phyloP scores from a whole-genome alignment of 441 rosid genomes.

The Corymbia calophylla region DNA sequence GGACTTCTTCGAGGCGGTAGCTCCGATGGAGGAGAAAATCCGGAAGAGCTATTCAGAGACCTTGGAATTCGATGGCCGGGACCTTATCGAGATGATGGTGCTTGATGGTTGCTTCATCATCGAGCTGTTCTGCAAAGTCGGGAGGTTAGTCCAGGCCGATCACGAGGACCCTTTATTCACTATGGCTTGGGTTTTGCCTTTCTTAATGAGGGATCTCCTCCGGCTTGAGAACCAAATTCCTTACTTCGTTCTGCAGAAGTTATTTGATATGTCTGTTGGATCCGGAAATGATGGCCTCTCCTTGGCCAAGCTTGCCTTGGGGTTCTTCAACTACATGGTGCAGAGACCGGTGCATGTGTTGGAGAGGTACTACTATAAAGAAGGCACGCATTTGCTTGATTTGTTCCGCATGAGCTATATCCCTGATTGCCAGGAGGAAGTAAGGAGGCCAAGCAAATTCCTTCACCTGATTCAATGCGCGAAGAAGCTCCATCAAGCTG shows the following conservation, averaged over 20 bases:
- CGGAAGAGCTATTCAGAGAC: constrained; percentile 27
- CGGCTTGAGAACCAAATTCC: constrained; percentile 41
- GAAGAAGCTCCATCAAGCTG: constrained; percentile 34
- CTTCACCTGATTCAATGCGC: constrained; percentile 30
- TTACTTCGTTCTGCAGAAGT: constrained; percentile 19
- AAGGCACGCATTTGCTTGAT: constrained; percentile 44
- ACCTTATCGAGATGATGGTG: constrained; percentile 29
- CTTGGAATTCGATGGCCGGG: background rate
- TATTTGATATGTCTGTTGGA: constrained; percentile 10
- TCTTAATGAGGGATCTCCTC: constrained; percentile 24
- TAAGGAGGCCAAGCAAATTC: background rate
- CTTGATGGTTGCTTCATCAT: constrained; percentile 43
- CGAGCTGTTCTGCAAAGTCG: constrained; percentile 25
- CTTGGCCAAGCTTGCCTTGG: background rate
- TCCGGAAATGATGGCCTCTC: background rate
- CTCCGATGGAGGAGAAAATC: constrained; percentile 13
- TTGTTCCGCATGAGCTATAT: constrained; percentile 30
- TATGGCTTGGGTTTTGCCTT: constrained; percentile 25
- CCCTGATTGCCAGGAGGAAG: constrained; percentile 6
- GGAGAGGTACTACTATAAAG: background rate
- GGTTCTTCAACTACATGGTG: constrained; percentile 23
- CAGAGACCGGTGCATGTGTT: constrained; percentile 15
- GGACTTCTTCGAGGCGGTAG: constrained; percentile 16
- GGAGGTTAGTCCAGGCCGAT: background rate
- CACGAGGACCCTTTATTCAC: constrained; percentile 24